These are phyloP conservation scores for Pleodorina starrii DNA, from an alignment of 139 green algal species.

Conservation along the genomic window DNA sequence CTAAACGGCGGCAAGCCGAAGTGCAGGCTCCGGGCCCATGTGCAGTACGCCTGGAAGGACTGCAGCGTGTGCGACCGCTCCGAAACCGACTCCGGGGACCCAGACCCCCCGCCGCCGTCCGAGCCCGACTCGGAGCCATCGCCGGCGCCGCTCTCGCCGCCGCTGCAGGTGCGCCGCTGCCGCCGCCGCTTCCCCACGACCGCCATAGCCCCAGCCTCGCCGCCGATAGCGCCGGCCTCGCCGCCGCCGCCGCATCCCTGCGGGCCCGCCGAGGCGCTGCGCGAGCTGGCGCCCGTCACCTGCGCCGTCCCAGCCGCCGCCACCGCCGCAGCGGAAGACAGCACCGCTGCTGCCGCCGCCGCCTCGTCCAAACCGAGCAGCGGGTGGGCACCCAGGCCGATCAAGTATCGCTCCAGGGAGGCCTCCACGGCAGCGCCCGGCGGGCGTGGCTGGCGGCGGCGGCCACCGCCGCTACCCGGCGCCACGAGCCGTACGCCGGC, in stretches of 20 bases:
- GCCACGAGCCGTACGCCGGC: not conserved
- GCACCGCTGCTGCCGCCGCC: not conserved
- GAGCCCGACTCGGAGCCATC: not conserved
- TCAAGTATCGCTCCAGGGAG: slow-evolving; percentile 3
- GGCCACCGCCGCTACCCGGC: not conserved
- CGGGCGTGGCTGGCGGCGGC: not conserved
- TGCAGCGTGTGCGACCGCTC: slow-evolving; percentile 78
- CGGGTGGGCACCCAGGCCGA: not conserved
- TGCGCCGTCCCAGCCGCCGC: not conserved
- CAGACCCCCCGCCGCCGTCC: slow-evolving; percentile 49
- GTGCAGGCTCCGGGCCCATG: slow-evolving; percentile 81
- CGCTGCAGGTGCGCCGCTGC: not conserved
- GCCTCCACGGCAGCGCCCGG: not conserved
- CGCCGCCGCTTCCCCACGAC: not conserved
- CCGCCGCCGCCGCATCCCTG: not conserved
- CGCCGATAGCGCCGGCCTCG: not conserved
- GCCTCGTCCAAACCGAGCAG: slow-evolving; percentile 8
- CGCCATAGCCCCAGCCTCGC: not conserved
- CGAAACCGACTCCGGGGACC: slow-evolving; percentile 33
- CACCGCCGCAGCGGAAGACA: not conserved
- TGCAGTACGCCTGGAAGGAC: slow-evolving; percentile 79
- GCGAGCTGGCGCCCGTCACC: too few relatives aligned
- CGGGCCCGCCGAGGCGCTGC: not conserved
- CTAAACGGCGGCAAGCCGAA: slow-evolving; percentile 62
- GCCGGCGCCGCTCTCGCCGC: not conserved